Conservation (phyloP, 805 yeast genomes). For the Myxozyma sirexii region DNA sequence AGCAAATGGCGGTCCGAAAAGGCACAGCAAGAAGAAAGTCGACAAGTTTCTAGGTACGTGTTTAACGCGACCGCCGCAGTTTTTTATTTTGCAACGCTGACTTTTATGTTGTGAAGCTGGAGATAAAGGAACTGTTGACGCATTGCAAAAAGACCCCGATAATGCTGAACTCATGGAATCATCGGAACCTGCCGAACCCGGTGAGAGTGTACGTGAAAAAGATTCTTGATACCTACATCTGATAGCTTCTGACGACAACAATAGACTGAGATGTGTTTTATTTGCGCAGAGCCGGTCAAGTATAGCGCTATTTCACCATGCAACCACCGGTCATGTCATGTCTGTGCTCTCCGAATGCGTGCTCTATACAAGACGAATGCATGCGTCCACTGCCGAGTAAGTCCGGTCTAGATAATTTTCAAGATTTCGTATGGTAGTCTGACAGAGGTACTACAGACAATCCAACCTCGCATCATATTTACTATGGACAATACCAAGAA, state of each 20-base stretch:
- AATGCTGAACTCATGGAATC: constrained; percentile 21
- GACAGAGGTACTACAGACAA: constrained; percentile 43
- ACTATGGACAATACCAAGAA: constrained; percentile 49
- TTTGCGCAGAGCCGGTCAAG: constrained; percentile 76
- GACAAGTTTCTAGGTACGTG: constrained; percentile 21
- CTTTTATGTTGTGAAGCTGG: constrained; percentile 13
- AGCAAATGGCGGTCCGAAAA: neutral
- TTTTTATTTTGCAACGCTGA: neutral
- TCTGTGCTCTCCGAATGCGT: constrained; percentile 79
- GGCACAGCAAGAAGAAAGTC: constrained; percentile 14
- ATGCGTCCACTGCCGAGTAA: constrained; percentile 79
- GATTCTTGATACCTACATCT: no score
- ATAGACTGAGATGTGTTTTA: constrained; percentile 58
- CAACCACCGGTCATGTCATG: constrained; percentile 80
- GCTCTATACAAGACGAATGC: constrained; percentile 71
- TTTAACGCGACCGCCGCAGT: neutral
- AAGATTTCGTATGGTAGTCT: no score
- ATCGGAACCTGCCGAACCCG: constrained; percentile 23
- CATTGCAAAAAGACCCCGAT: constrained; percentile 2
- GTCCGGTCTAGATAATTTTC: no score
- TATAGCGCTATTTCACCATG: constrained; percentile 78
- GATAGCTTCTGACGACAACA: neutral
- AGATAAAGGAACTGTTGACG: constrained; percentile 20
- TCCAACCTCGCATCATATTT: constrained; percentile 59
- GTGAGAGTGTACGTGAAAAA: constrained; percentile 18